Evolutionary conservation across 768 basidiomycete species (phyloP).

Genomic region (Suillus occidentalis): DNA sequence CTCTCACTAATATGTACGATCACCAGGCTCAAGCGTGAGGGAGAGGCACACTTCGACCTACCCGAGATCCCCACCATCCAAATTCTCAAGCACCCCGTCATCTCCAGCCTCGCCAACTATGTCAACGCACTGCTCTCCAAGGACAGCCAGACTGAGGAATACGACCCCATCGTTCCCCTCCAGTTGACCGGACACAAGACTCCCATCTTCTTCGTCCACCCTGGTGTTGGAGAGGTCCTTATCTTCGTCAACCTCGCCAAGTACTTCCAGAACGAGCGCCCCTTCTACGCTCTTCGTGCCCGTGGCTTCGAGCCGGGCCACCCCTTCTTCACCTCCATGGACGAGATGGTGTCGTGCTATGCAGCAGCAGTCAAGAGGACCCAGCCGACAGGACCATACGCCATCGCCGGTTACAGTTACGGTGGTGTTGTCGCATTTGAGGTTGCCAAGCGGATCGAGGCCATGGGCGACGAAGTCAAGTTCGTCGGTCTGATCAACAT

Average conservation of each 20-base stretch:
- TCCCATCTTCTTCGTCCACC: conserved; percentile 45
- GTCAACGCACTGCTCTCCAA: conserved; percentile 28
- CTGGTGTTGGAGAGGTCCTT: conserved; percentile 42
- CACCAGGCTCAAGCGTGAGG: conserved; percentile 27
- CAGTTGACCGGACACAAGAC: conserved; percentile 39
- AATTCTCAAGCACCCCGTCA: conserved; percentile 34
- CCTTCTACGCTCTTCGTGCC: conserved; percentile 39
- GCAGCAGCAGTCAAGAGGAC: conserved; percentile 28
- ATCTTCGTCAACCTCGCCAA: conserved; percentile 45
- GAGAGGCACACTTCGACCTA: conserved; percentile 27
- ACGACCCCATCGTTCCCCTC: conserved; percentile 44
- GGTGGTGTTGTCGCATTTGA: conserved; percentile 40
- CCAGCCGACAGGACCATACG: conserved; percentile 34
- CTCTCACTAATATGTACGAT: neutral
- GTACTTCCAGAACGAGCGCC: conserved; percentile 38
- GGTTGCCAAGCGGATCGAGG: conserved; percentile 32
- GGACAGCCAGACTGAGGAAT: conserved; percentile 23
- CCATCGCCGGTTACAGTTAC: conserved; percentile 39
- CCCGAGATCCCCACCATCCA: conserved; percentile 39
- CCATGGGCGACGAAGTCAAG: conserved; percentile 29
- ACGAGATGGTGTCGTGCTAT: conserved; percentile 36
- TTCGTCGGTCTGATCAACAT: conserved; percentile 38
- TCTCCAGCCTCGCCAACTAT: conserved; percentile 32
- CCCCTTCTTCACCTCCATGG: conserved; percentile 29
- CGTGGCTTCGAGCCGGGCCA: conserved; percentile 38